phyloP scores from a whole-genome alignment of 805 yeast genomes.

The Barnettozyma populi region DNA sequence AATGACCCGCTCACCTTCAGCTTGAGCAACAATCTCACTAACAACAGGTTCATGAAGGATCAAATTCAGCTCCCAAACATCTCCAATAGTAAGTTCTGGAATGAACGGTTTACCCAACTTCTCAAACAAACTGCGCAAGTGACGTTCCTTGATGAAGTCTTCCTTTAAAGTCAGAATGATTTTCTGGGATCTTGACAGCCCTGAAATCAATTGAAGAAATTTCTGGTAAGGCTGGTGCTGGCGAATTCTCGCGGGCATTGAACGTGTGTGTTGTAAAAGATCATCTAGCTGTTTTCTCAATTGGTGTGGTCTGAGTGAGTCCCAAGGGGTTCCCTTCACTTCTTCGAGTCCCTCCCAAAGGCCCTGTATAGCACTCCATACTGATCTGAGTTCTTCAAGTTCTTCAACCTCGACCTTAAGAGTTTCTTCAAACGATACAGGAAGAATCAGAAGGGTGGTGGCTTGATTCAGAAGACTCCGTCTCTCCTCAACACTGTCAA shows the following conservation, averaged over 20 bases:
- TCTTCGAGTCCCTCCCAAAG: conserved; percentile 43
- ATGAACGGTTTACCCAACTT: conserved; percentile 21
- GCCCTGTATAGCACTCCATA: conserved; percentile 57
- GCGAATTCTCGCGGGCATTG: conserved; percentile 52
- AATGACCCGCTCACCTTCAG: conserved; percentile 66
- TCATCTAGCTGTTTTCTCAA: conserved; percentile 47
- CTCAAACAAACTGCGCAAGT: conserved; percentile 51
- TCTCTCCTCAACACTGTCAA: conserved; percentile 18
- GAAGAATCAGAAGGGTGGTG: conserved; percentile 29
- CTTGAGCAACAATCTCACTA: conserved; percentile 48
- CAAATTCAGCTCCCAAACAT: conserved; percentile 57
- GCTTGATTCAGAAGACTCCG: conserved; percentile 26
- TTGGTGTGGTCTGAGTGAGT: conserved; percentile 36
- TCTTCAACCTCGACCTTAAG: conserved; percentile 39
- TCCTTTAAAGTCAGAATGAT: conserved; percentile 43
- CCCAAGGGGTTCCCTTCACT: conserved; percentile 45
- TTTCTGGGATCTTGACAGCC: conserved; percentile 20
- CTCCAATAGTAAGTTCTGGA: conserved; percentile 23
- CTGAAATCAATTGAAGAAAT: conserved; percentile 42
- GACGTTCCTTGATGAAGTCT: conserved; percentile 56
- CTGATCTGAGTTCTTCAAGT: conserved; percentile 47
- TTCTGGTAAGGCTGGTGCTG: conserved; percentile 66
- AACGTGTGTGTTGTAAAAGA: conserved; percentile 38
- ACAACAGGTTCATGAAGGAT: conserved; percentile 39
- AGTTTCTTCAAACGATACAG: conserved; percentile 25